Evolutionary conservation across 257 asterid species (phyloP), one percentile per base, ranked within the genome.

Genomic region (Solanum pennellii): DNA sequence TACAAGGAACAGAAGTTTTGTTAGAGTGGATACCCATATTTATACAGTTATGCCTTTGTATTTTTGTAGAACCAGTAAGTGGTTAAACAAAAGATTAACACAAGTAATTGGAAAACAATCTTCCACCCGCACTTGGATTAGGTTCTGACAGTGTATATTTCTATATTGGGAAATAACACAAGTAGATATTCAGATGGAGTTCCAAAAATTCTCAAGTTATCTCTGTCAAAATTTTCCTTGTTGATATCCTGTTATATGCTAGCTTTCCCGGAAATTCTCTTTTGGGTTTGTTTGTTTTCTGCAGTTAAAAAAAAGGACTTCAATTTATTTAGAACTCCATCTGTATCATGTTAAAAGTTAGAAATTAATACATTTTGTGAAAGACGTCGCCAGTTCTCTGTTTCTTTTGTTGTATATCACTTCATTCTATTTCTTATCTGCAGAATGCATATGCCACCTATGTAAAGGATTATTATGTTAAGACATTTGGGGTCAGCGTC

Each of bases 371-470:
- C 6, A 11, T 80, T 49, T 47, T 47, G 68, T 29, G 84, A 5
- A 27, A 18, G 84, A 80, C 27, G 31, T 47, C 0, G n/a, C 41
- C 37, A 27, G 29, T 80, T 20, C 68, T 47, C 27, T 80, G 11
- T 13, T 16, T 68, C 71, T 79, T 41, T 83, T 83, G 56, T 85
- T 83, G 16, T 89, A 84, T 62, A n/a, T 62, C 71, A 62, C 71
- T 62, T 62, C 25, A 29, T 42, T 29, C 82, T 83, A 74, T 52
- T 83, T 88, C 72, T 86, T 84, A 42, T 84, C n/a, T 91, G 89
- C 94, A 97, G 99, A 94, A 93, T 88, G 96, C 99, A 88, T 97
- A 95, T 90, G 98, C 99, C 87, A 92, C 90, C 21, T 97, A 92
- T 73, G 96, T 97, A 71, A 93, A 93, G 88, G 98, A 95, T 73